A percentile compares a stretch with the other conserved stretches of the same genome.
phyloP scores from a whole-genome alignment of 2,329 filamentous ascomycete species.

The Fusarium keratoplasticum region DNA sequence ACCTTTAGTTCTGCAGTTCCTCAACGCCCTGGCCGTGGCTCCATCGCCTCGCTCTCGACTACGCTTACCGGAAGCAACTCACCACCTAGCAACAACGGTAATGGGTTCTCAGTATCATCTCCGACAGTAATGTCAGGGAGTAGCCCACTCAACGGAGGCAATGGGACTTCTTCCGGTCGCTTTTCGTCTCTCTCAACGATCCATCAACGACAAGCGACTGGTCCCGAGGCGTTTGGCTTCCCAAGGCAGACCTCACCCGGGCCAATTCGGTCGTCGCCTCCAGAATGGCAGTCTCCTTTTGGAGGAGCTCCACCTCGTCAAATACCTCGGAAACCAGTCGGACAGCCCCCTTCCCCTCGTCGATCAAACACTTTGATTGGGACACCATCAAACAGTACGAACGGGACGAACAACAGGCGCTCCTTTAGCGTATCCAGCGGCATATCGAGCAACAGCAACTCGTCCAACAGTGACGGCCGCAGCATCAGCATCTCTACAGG shows the following conservation, averaged over 20 bases:
- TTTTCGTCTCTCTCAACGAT: slow-evolving; percentile 34
- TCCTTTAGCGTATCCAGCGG: slow-evolving; percentile 39
- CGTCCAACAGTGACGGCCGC: slow-evolving; percentile 39
- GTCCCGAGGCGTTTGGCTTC: slow-evolving; percentile 24
- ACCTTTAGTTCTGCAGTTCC: slow-evolving; percentile 12
- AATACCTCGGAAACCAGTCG: slow-evolving; percentile 31
- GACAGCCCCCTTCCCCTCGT: slow-evolving; percentile 31
- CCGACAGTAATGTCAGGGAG: not conserved
- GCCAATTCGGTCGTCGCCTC: slow-evolving; percentile 22
- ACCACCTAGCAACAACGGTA: not conserved
- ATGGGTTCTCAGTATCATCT: slow-evolving; percentile 9
- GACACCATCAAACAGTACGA: slow-evolving; percentile 12
- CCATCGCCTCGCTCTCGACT: not conserved
- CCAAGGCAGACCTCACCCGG: slow-evolving; percentile 32
- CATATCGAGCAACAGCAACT: slow-evolving; percentile 41
- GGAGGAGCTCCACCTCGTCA: slow-evolving; percentile 19
- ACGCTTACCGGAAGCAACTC: slow-evolving; percentile 1
- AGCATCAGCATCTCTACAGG: slow-evolving; percentile 44
- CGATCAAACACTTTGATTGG: slow-evolving; percentile 23
- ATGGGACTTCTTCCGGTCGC: not conserved
- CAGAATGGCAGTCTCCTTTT: slow-evolving; percentile 22
- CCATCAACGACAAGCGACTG: slow-evolving; percentile 32
- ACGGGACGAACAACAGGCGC: slow-evolving; percentile 23
- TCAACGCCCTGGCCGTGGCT: slow-evolving; percentile 4
- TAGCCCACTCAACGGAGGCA: not conserved